These are phyloP conservation scores for Emmonsiellopsis sp. DNA, from an alignment of 2,329 filamentous ascomycete genomes.

Conservation along the genomic window DNA sequence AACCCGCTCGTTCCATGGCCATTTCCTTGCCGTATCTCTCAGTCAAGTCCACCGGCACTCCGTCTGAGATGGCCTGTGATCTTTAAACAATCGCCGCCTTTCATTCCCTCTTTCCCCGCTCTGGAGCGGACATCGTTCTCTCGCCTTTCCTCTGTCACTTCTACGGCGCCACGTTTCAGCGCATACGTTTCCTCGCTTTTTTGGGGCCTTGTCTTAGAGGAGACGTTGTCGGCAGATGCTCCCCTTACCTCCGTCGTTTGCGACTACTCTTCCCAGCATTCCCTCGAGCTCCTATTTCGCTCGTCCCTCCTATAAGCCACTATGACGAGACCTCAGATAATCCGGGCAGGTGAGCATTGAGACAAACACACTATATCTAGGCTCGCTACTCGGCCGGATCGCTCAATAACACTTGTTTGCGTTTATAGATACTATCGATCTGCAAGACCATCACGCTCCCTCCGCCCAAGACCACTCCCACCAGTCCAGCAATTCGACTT, in stretches of 20 bases:
- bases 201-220: not conserved
- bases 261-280: not conserved
- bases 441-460: constrained; percentile 73
- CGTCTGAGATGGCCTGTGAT: constrained; percentile 6
- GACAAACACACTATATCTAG: not conserved
- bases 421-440: constrained; percentile 78
- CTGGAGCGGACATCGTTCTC: constrained; percentile 10
- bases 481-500: constrained; percentile 43
- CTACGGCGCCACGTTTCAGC: constrained; percentile 10
- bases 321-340: constrained; percentile 36
- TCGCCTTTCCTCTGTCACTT: not conserved
- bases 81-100: constrained; percentile 11
- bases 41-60: not conserved
- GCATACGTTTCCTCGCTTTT: constrained; percentile 6
- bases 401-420: constrained; percentile 2
- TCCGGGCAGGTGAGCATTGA: constrained; percentile 33
- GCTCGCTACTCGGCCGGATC: not conserved
- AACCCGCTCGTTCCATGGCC: not conserved
- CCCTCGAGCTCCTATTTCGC: constrained; percentile 2
- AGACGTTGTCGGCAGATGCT: constrained; percentile 2
- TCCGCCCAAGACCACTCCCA: constrained; percentile 73
- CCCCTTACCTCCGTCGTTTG: not conserved
- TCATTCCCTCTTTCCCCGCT: constrained; percentile 11
- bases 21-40: not conserved
- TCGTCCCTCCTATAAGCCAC: constrained; percentile 8